phyloP scores from a whole-genome alignment of 2,329 filamentous ascomycete species.

The Aspergillus brunneoviolaceus region DNA sequence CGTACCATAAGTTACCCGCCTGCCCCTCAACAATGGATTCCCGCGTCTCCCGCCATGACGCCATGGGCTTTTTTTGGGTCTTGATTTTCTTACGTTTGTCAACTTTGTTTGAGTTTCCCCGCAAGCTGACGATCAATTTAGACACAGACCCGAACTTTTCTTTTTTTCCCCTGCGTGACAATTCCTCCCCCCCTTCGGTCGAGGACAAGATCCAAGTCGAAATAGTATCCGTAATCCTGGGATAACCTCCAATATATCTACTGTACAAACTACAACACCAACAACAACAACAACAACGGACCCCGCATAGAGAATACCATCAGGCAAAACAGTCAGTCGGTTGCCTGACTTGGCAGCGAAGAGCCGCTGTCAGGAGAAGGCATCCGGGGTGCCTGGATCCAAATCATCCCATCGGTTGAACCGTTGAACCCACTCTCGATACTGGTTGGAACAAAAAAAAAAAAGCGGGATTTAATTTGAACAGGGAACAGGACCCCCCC shows the following conservation, averaged over 20 bases:
- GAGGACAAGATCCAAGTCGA: neutral
- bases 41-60: constrained; percentile 19
- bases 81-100: constrained; percentile 5
- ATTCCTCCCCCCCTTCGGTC: neutral
- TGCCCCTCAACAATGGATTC: constrained; percentile 3
- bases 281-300: neutral
- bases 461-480: neutral
- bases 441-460: neutral
- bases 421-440: constrained; percentile 1
- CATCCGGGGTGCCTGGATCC: constrained; percentile 8
- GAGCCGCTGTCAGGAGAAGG: constrained; percentile 7
- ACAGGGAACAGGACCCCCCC: neutral
- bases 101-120: constrained; percentile 14
- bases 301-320: neutral
- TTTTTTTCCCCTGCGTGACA: neutral
- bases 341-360: neutral
- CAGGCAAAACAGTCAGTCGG: neutral
- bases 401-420: neutral
- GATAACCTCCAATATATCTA: neutral
- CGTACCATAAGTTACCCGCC: constrained; percentile 11
- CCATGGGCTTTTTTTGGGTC: constrained; percentile 17
- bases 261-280: neutral
- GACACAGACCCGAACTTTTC: constrained; percentile 1
- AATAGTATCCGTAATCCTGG: neutral
- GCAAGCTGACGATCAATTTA: constrained; percentile 16